These are phyloP conservation scores for Fusarium sp. DNA, from an alignment of 2,329 filamentous ascomycete species.

Conservation along the genomic window DNA sequence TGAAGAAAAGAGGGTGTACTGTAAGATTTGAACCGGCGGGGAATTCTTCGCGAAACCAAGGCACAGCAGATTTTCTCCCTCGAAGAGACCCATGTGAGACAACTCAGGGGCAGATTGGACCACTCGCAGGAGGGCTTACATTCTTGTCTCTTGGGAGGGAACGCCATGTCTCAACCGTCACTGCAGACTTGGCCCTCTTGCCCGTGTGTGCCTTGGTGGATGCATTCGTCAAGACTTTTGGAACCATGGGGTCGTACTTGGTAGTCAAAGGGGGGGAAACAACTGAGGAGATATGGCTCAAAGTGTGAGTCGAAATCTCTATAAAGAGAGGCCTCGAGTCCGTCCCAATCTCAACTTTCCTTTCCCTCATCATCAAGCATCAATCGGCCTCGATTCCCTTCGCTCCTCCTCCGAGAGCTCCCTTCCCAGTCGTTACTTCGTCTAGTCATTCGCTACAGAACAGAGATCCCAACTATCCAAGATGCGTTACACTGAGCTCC, in stretches of 20 bases:
- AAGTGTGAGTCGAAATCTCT: slow-evolving; percentile 24
- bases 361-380: slow-evolving; percentile 39
- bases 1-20: neutral
- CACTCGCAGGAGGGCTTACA: slow-evolving; percentile 15
- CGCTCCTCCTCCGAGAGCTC: slow-evolving; percentile 46
- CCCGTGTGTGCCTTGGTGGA: slow-evolving; percentile 7
- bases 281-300: slow-evolving; percentile 2
- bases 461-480: slow-evolving; percentile 26
- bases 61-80: slow-evolving; percentile 2
- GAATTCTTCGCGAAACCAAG: slow-evolving; percentile 21
- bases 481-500: slow-evolving; percentile 48
- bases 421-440: slow-evolving; percentile 37
- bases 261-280: neutral
- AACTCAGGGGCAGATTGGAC: slow-evolving; percentile 34
- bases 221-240: slow-evolving; percentile 35
- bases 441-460: slow-evolving; percentile 43
- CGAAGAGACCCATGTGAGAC: slow-evolving; percentile 35
- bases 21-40: slow-evolving; percentile 7
- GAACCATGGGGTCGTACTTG: slow-evolving; percentile 5
- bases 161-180: slow-evolving; percentile 42
- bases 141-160: slow-evolving; percentile 36
- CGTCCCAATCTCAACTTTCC: slow-evolving; percentile 18
- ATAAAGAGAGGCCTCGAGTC: slow-evolving; percentile 46
- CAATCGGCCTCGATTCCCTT: slow-evolving; percentile 48
- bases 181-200: slow-evolving; percentile 8